phyloP scores from a whole-genome alignment of 164 flowering plant genomes.

The Vitis labrusca region DNA sequence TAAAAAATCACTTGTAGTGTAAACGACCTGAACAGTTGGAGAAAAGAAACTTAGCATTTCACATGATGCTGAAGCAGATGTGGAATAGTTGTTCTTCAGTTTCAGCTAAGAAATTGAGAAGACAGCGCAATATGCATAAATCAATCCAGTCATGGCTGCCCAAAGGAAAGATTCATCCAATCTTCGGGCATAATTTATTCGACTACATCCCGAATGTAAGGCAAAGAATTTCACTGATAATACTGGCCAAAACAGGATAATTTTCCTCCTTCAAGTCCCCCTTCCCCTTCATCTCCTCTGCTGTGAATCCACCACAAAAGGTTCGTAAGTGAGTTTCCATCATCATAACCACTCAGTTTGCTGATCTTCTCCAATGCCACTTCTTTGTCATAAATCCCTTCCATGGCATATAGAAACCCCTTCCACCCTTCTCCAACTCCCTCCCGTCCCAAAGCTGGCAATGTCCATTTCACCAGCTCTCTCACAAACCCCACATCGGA shows the following conservation, averaged over 20 bases:
- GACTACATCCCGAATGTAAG: too few relatives aligned
- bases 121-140: too few relatives aligned
- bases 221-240: slow-evolving; percentile 28
- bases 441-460: slow-evolving; percentile 64
- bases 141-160: too few relatives aligned
- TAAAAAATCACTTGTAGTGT: too few relatives aligned
- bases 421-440: slow-evolving; percentile 95
- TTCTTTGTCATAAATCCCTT: slow-evolving; percentile 64
- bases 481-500: slow-evolving; percentile 49
- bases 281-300: slow-evolving; percentile 38
- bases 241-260: slow-evolving; percentile 53
- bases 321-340: slow-evolving; percentile 81
- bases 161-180: too few relatives aligned
- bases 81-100: too few relatives aligned
- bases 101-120: too few relatives aligned
- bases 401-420: slow-evolving; percentile 80
- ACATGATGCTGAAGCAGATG: too few relatives aligned
- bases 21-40: too few relatives aligned
- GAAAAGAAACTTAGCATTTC: too few relatives aligned
- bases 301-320: slow-evolving; percentile 91
- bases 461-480: slow-evolving; percentile 72
- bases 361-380: slow-evolving; percentile 60
- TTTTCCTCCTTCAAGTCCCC: slow-evolving; percentile 25
- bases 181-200: too few relatives aligned
- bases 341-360: slow-evolving; percentile 62